Percentiles rank a stretch among this genome's conserved stretches.
phyloP scores from a whole-genome alignment of 1,284 basidiomycete genomes.

The Takashimella koratensis region DNA sequence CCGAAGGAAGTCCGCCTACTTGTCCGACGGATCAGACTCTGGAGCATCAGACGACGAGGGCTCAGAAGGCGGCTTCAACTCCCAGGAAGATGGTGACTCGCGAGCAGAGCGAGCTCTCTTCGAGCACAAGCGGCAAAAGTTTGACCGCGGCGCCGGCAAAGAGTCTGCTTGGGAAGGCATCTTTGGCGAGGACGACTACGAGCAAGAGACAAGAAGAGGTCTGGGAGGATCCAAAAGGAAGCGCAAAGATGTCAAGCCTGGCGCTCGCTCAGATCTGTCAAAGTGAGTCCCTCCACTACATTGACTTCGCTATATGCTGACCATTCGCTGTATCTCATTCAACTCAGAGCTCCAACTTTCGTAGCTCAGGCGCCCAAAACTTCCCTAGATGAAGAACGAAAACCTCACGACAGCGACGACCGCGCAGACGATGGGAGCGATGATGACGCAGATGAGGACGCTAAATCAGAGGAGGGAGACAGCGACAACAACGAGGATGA shows the following conservation, averaged over 20 bases:
- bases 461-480: conserved; percentile 34
- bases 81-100: conserved; percentile 60
- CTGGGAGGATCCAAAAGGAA: not conserved
- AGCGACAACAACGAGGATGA: conserved; percentile 19
- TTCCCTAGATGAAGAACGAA: not conserved
- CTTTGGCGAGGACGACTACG: conserved; percentile 71
- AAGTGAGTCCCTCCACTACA: too few relatives aligned
- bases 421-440: conserved; percentile 46
- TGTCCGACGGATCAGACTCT: conserved; percentile 68
- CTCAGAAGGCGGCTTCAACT: conserved; percentile 53
- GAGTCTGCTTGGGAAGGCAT: conserved; percentile 78
- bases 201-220: conserved; percentile 50
- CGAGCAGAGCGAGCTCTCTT: conserved; percentile 74
- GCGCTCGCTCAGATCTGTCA: conserved; percentile 60
- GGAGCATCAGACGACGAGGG: conserved; percentile 58
- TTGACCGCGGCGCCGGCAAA: conserved; percentile 62
- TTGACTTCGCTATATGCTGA: too few relatives aligned
- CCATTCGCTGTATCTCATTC: too few relatives aligned
- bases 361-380: conserved; percentile 12
- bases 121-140: conserved; percentile 60
- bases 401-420: not conserved
- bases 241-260: conserved; percentile 1
- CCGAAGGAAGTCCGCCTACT: conserved; percentile 70
- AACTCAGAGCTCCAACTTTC: conserved; percentile 63
- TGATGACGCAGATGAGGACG: conserved; percentile 38